Evolutionary conservation across 306 rosid species (phyloP).

Genomic region (Parietaria judaica): DNA sequence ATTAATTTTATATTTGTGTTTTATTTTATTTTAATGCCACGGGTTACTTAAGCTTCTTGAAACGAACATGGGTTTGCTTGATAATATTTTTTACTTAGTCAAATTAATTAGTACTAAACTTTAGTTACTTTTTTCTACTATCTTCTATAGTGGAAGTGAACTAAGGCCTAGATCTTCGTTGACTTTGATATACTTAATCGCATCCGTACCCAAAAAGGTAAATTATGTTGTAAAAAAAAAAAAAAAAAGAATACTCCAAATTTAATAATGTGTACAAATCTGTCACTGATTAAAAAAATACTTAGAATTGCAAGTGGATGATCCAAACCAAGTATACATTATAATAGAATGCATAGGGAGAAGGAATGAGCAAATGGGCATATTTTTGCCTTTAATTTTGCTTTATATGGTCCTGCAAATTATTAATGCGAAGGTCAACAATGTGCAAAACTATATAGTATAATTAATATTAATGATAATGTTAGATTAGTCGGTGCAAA

Average conservation of each 20-base stretch:
- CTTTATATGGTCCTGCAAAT: not conserved
- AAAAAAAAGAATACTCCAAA: no score
- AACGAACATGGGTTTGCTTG: not conserved
- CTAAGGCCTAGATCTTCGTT: not conserved
- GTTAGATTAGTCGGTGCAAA: not conserved
- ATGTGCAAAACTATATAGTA: not conserved
- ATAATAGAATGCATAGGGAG: not conserved
- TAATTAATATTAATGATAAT: not conserved
- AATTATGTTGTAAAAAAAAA: not conserved
- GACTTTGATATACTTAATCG: not conserved
- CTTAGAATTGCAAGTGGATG: no score
- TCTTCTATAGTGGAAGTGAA: not conserved
- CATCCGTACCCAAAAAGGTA: not conserved
- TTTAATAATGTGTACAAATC: not conserved
- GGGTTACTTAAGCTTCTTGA: not conserved
- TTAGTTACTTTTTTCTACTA: not conserved
- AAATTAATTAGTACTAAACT: no score
- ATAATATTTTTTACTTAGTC: slow-evolving; percentile 9
- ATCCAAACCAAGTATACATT: no score
- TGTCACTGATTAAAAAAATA: no score
- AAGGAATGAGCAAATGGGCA: not conserved
- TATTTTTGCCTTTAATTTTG: not conserved
- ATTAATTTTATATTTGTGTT: not conserved
- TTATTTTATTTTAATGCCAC: not conserved
- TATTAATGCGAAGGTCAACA: not conserved